Evolutionary conservation across 2,329 filamentous ascomycete genomes (phyloP).

Genomic region (Sporothrix curviconia): DNA sequence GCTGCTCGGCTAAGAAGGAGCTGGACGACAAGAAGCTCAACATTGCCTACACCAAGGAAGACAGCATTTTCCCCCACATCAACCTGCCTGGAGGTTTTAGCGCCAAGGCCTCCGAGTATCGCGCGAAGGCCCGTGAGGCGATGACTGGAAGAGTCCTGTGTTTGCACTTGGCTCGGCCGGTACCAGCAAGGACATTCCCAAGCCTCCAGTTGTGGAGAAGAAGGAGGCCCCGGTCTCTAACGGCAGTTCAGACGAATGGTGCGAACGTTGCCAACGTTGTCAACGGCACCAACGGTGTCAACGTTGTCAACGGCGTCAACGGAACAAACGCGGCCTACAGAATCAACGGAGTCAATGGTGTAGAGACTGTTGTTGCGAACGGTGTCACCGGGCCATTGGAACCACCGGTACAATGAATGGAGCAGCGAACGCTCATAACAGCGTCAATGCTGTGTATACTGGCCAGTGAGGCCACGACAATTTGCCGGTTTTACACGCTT

Average conservation of each 20-base stretch:
- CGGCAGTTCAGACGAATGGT: constrained; percentile 16
- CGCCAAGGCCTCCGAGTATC: constrained; percentile 90
- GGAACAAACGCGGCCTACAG: constrained; percentile 19
- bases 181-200: constrained; percentile 65
- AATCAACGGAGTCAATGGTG: constrained; percentile 12
- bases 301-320: constrained; percentile 17
- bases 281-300: not conserved
- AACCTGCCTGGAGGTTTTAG: constrained; percentile 82
- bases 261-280: constrained; percentile 16
- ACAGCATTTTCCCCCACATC: constrained; percentile 84
- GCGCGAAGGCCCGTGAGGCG: constrained; percentile 76
- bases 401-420: no score
- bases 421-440: not conserved
- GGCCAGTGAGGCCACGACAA: not conserved
- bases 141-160: constrained; percentile 90
- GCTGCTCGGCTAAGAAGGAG: constrained; percentile 3
- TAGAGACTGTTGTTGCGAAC: no score
- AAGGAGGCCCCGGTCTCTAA: constrained; percentile 30
- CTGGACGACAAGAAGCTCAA: constrained; percentile 62
- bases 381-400: no score
- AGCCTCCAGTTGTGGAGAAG: constrained; percentile 43
- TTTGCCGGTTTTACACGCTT: no score
- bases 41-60: constrained; percentile 75
- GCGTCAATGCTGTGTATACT: not conserved
- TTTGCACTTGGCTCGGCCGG: constrained; percentile 78